Evolutionary conservation across 2,329 filamentous ascomycete genomes (phyloP), one percentile per base, ranked within the genome.

Genomic region (Fusarium sp.): DNA sequence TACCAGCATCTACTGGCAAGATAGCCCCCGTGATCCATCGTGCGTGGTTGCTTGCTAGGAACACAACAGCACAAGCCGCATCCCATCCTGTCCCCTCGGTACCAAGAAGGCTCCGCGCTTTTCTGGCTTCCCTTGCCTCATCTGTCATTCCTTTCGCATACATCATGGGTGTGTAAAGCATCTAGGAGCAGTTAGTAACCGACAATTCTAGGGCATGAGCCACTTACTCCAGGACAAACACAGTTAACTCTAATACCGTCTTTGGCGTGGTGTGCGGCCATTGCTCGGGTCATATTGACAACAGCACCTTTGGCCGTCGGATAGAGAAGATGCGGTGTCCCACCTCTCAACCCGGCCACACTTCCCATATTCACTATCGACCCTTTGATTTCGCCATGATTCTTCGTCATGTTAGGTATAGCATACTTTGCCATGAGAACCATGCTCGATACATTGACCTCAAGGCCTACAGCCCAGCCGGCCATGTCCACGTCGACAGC

Each of bases 371-470:
- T 91, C 67, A 90, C 80, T 59, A 89, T 86, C 39, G 76, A 81
- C 8, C 86, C 85, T 54, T 80, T 78, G 52, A 77, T 71, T 34
- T 83, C 79, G 0, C 79, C 79, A 14, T 81, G 77, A 54, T 89
- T 89, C 55, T 79, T 80, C 23, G 67, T 64, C 88, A 91, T 91
- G 4, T 78, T 83, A 0, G 88, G 88, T 28, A 91, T 83, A 0
- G 83, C 83, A 67, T 86, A 84, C 69, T 89, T 89, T 19, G 80
- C 79, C 86, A 91, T 90, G 54, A 85, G 79, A 28, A 90, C 84
- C 88, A 91, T 91, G 68, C 85, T 88, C 6, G 82, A 83, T 6
- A 91, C 86, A 69, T 91, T 91, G 45, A 90, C 78, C 43, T 88
- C 82, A 54, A 91, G 80, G 0, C 83, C 82, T 49, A 80, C 81